Evolutionary conservation across 306 rosid genomes (phyloP), one percentile per base, ranked within the genome.

Genomic region (Vicia villosa): DNA sequence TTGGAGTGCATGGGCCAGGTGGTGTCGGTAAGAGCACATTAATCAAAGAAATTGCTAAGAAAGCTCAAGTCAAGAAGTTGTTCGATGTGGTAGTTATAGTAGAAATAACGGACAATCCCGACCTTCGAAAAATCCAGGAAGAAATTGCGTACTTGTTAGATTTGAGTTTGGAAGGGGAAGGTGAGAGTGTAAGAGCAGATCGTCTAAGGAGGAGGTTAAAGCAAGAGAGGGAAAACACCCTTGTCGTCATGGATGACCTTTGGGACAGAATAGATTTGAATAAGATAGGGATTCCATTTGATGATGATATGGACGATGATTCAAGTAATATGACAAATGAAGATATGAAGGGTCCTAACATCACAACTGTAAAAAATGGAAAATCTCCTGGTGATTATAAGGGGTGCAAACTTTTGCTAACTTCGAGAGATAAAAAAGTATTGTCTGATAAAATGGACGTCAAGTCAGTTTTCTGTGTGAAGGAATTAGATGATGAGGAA

Each of bases 11-110:
- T 3, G 64, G 64, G 52, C 19, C 17, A 19, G 61, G 52, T 37
- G 74, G 74, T 37, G 74, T 69, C 4, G 64, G 64, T 21, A 69
- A 69, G 64, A 69, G 49, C 40, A 69, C 74, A 37, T 52, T 69
- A 37, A 45, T 54, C 4, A 36, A 69, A 21, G 61, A 68, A 68
- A 49, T 69, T 21, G 74, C 41, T 54, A 69, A 52, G 26, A 20
- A 24, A 22, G 74, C 41, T 21, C 22, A 10, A 26, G 66, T 56
- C 11, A 40, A 70, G 19, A 70, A 70, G 56, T 4, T 57, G 30
- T 70, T 70, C 17, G 41, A 70, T 28, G 6, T 43, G 20, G 68
- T 71, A 21, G 14, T 20, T 5, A 43, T 71, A 28, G 47, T 41
- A 71, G 41, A 30, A 10, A 19, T 71, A 45, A 71, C 68, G 5